These are phyloP conservation scores for Lavandula angustifolia DNA, from an alignment of 257 asterid genomes.

Conservation along the genomic window DNA sequence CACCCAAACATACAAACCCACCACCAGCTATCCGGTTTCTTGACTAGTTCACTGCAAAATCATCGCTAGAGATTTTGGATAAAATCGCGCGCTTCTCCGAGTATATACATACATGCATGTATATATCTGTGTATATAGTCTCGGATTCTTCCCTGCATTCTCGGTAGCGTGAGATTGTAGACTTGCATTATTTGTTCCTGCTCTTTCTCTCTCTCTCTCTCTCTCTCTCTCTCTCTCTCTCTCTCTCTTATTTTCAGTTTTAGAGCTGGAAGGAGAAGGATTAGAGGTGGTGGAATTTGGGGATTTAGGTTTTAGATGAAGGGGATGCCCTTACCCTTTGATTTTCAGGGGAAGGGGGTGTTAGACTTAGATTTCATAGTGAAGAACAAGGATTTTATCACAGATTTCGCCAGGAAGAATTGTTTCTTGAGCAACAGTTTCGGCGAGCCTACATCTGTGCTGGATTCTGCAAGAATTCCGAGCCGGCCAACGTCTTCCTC, in stretches of 20 bases:
- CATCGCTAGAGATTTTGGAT: neutral
- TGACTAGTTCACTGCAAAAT: neutral
- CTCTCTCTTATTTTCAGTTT: too few relatives aligned
- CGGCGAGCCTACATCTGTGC: constrained; percentile 82
- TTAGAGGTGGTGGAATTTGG: constrained; percentile 29
- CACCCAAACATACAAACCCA: constrained; percentile 14
- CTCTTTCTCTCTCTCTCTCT: too few relatives aligned
- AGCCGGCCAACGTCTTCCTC: constrained; percentile 75
- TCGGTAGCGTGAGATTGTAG: constrained; percentile 1
- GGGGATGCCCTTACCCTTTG: constrained; percentile 99
- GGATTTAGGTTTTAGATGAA: constrained; percentile 57
- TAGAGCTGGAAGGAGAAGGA: constrained; percentile 28
- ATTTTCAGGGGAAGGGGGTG: constrained; percentile 88
- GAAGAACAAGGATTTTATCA: constrained; percentile 30
- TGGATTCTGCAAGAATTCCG: constrained; percentile 72
- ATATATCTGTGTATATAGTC: constrained; percentile 28
- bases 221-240: too few relatives aligned
- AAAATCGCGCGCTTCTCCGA: neutral
- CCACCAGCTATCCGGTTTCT: neutral
- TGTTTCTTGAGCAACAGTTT: constrained; percentile 28
- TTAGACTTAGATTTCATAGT: constrained; percentile 50
- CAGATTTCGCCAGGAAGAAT: constrained; percentile 35
- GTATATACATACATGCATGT: constrained; percentile 28
- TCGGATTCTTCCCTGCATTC: constrained; percentile 16
- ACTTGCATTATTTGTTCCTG: too few relatives aligned